Percentiles rank a stretch among this genome's conserved stretches.
These are phyloP conservation scores for Fusarium miscanthi DNA, from an alignment of 2,329 filamentous ascomycete species.

Conservation along the genomic window DNA sequence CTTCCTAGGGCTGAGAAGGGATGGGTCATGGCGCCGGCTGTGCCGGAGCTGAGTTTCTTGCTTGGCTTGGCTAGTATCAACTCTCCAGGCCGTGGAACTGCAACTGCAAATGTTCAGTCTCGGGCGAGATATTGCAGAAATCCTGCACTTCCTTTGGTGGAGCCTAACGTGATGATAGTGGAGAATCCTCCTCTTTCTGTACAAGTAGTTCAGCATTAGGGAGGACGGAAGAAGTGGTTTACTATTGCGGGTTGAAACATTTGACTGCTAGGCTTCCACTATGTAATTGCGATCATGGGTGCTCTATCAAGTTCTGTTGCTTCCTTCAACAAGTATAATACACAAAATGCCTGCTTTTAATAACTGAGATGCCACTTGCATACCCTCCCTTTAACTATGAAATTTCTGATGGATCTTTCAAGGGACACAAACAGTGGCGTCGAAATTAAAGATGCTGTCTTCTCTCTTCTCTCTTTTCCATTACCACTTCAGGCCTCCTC, in stretches of 20 bases:
- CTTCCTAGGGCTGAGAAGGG: neutral
- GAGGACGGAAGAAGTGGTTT: no score
- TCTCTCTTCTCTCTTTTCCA: no score
- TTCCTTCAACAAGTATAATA: neutral
- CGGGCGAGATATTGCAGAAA: conserved; percentile 1
- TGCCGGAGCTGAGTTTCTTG: neutral
- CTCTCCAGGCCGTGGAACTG: neutral
- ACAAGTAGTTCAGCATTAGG: neutral
- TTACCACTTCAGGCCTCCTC: no score
- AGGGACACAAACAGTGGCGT: no score
- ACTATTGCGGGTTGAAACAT: no score
- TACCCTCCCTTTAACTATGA: no score
- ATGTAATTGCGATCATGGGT: neutral
- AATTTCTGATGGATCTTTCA: no score
- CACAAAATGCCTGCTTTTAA: no score
- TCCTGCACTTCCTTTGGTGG: neutral
- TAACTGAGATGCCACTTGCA: no score
- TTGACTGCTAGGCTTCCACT: no score
- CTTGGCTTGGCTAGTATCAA: neutral
- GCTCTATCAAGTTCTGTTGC: no score
- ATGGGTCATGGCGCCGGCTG: neutral
- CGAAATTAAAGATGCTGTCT: no score
- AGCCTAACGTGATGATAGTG: neutral
- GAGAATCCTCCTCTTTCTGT: neutral
- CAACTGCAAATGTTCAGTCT: neutral